phyloP scores from a whole-genome alignment of 2,329 filamentous ascomycete species.

The Aspergillus flavus region DNA sequence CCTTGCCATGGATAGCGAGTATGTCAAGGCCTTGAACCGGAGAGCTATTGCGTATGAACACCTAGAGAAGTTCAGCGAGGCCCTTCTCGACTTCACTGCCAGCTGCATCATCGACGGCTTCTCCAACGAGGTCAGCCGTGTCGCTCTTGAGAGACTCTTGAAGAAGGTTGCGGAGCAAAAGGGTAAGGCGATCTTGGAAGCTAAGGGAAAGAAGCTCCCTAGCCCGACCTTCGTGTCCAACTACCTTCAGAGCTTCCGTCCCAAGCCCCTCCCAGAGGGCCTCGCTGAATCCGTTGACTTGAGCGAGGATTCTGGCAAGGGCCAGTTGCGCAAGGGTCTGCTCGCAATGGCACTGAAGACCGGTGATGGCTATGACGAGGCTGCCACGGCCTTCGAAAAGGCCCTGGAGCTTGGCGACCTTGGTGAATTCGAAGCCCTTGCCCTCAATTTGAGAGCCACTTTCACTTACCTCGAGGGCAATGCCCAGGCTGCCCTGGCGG shows the following conservation, averaged over 20 bases:
- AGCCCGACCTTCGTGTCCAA: constrained; percentile 97
- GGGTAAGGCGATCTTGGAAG: constrained; percentile 81
- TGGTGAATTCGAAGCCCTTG: constrained; percentile 81
- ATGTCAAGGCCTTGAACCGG: constrained; percentile 96
- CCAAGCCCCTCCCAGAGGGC: constrained; percentile 75
- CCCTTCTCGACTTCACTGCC: constrained; percentile 94
- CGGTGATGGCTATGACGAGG: constrained; percentile 87
- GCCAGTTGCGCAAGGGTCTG: constrained; percentile 81
- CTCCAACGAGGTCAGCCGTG: constrained; percentile 84
- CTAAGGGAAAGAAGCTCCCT: constrained; percentile 82
- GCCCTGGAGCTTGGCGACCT: constrained; percentile 81
- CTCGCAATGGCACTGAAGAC: constrained; percentile 82
- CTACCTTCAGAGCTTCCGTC: constrained; percentile 97
- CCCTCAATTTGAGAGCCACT: constrained; percentile 94
- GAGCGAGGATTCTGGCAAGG: constrained; percentile 75
- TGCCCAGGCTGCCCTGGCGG: constrained; percentile 76
- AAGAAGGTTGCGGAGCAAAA: constrained; percentile 97
- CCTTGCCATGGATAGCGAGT: constrained; percentile 89
- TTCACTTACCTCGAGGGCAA: constrained; percentile 92
- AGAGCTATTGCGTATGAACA: constrained; percentile 97
- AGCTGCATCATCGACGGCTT: constrained; percentile 99
- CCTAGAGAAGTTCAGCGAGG: constrained; percentile 86
- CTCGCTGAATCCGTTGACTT: constrained; percentile 82
- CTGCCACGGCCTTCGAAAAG: constrained; percentile 81
- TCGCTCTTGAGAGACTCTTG: constrained; percentile 86